phyloP scores from a whole-genome alignment of 1,284 basidiomycete species.

The Microbotryum violaceum region DNA sequence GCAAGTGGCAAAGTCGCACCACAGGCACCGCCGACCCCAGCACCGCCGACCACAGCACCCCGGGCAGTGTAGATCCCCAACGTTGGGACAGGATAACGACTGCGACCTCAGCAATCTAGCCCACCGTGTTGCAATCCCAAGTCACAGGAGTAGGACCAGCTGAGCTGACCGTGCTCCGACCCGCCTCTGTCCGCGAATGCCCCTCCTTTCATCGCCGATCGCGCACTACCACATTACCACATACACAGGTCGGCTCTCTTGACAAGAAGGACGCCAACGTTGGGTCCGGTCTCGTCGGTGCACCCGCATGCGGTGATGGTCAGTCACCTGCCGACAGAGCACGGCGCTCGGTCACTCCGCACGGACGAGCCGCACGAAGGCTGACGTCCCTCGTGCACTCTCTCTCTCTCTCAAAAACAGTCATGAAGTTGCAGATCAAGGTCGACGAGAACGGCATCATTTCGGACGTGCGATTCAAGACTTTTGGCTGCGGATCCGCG shows the following conservation, averaged over 20 bases:
- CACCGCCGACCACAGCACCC: too few species aligned
- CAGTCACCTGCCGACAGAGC: constrained; percentile 28
- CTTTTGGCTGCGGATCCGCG: constrained; percentile 92
- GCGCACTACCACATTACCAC: not conserved
- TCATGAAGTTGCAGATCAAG: constrained; percentile 99
- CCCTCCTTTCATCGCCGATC: too few species aligned
- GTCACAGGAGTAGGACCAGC: too few species aligned
- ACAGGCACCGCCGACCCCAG: too few species aligned
- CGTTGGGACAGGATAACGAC: too few species aligned
- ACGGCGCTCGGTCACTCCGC: too few species aligned
- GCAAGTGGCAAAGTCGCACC: too few species aligned
- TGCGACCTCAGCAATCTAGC: too few species aligned
- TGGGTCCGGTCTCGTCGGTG: constrained; percentile 95
- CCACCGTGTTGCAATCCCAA: too few species aligned
- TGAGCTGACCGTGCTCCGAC: too few species aligned
- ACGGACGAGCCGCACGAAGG: not conserved
- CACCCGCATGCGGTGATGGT: constrained; percentile 73
- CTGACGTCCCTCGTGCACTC: not conserved
- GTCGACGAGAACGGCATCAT: constrained; percentile 90
- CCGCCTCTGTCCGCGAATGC: too few species aligned
- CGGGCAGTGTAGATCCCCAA: too few species aligned
- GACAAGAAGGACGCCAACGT: constrained; percentile 85
- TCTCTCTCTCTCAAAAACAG: constrained; percentile 48
- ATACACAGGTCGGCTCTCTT: constrained; percentile 77
- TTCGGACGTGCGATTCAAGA: constrained; percentile 98